Percentiles rank a stretch among this genome's conserved stretches.
Evolutionary conservation across 2,329 filamentous ascomycete genomes (phyloP).

Genomic region (Epichloe coenophiala): DNA sequence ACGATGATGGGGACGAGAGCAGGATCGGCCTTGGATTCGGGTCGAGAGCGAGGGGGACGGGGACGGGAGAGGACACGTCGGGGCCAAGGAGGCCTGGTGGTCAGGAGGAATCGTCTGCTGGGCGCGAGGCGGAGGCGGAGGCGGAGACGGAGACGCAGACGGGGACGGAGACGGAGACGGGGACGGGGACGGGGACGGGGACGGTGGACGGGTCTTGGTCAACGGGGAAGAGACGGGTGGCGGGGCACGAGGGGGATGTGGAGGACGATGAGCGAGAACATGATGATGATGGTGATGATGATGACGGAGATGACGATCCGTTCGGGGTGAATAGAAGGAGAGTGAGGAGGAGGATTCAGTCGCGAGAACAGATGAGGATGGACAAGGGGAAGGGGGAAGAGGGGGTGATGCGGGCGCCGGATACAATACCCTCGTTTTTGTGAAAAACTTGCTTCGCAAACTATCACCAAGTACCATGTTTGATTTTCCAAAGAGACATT

Average conservation of each 20-base stretch:
- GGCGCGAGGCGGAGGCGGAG: neutral
- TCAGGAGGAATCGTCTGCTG: neutral
- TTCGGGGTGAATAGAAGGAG: slow-evolving; percentile 22
- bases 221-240: neutral
- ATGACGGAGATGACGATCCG: slow-evolving; percentile 19
- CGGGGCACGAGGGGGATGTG: neutral
- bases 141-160: too few species aligned
- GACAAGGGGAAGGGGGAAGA: neutral
- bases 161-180: too few species aligned
- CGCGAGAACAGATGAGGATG: slow-evolving; percentile 14
- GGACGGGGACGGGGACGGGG: too few species aligned
- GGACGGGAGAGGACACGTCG: too few species aligned
- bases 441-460: slow-evolving; percentile 8
- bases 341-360: slow-evolving; percentile 16
- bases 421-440: slow-evolving; percentile 24
- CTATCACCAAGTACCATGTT: too few species aligned
- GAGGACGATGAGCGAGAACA: neutral
- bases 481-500: too few species aligned
- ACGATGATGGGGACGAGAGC: slow-evolving; percentile 7
- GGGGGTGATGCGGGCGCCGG: slow-evolving; percentile 6
- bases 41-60: slow-evolving; percentile 5
- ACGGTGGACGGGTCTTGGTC: neutral
- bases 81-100: neutral
- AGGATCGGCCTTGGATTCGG: slow-evolving; percentile 10
- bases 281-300: slow-evolving; percentile 1